Percentiles rank a stretch among this genome's conserved stretches.
Conservation (phyloP, 192 early-diverging fungal species). For the Coemansia sp. region DNA sequence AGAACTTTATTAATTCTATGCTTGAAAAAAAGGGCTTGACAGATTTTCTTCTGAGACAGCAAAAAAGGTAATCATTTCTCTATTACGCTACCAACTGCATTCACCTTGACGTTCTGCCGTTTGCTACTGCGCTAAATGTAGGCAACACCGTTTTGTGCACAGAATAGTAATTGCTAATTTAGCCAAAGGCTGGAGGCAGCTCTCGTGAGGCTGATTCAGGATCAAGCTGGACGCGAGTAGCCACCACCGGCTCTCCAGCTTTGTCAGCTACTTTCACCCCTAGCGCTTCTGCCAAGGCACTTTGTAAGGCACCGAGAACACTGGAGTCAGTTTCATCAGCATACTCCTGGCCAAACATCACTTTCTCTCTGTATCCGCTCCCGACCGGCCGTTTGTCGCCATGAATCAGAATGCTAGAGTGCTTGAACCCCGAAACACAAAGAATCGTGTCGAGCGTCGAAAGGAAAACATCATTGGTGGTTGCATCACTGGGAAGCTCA, state of each 20-base stretch:
- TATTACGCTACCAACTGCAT: no score
- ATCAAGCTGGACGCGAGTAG: constrained; percentile 27
- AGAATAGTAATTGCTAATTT: background rate
- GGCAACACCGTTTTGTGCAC: background rate
- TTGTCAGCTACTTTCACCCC: background rate
- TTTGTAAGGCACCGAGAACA: constrained; percentile 19
- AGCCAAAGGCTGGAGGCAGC: constrained; percentile 24
- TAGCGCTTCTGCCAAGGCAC: constrained; percentile 16
- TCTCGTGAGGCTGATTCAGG: constrained; percentile 22
- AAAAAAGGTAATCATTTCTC: no score
- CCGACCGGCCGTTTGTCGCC: constrained; percentile 42
- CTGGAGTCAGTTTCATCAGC: constrained; percentile 22
- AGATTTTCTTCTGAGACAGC: background rate
- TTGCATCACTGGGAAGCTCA: constrained; percentile 15
- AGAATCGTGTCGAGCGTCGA: constrained; percentile 23
- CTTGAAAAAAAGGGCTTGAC: background rate
- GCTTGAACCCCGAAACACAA: constrained; percentile 19
- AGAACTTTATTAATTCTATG: background rate
- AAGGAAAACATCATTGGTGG: constrained; percentile 34
- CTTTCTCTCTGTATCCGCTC: constrained; percentile 33
- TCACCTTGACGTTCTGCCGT: no score
- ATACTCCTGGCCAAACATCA: constrained; percentile 41
- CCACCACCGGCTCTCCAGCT: constrained; percentile 5
- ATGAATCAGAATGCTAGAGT: constrained; percentile 22
- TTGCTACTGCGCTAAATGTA: no score